Evolutionary conservation across 495 filamentous ascomycete species (phyloP).

Genomic region (Sabuloglossum arenarium): DNA sequence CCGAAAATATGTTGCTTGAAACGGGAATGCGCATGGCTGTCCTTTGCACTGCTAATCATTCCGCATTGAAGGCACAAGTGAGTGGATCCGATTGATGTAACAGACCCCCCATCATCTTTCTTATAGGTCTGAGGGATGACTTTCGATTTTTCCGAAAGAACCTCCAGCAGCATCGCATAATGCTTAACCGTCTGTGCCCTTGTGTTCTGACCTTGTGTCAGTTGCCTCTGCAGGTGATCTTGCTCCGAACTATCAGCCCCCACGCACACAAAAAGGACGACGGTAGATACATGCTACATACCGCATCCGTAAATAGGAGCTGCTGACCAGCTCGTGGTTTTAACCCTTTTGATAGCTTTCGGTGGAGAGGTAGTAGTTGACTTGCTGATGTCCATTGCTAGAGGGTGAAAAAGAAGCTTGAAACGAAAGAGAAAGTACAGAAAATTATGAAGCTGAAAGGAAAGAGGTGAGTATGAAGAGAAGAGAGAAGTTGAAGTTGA

Average conservation of each 20-base stretch:
- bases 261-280: neutral
- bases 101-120: constrained; percentile 16
- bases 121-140: constrained; percentile 30
- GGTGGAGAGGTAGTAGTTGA: neutral
- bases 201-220: constrained; percentile 25
- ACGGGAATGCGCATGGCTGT: constrained; percentile 32
- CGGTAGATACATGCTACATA: neutral
- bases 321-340: neutral
- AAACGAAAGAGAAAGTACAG: neutral
- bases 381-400: neutral
- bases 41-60: constrained; percentile 30
- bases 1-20: constrained; percentile 43
- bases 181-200: constrained; percentile 29
- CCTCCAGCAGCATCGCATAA: constrained; percentile 29
- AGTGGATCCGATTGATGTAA: constrained; percentile 33
- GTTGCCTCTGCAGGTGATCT: constrained; percentile 33
- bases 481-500: neutral
- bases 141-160: constrained; percentile 27
- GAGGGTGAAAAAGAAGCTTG: neutral
- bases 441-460: neutral
- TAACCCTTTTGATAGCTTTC: neutral
- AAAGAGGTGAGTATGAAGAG: neutral
- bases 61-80: constrained; percentile 56
- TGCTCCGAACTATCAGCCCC: neutral
- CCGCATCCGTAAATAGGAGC: neutral